These are phyloP conservation scores for Pseudogymnoascus sp. DNA, from an alignment of 2,329 filamentous ascomycete species.

Conservation along the genomic window DNA sequence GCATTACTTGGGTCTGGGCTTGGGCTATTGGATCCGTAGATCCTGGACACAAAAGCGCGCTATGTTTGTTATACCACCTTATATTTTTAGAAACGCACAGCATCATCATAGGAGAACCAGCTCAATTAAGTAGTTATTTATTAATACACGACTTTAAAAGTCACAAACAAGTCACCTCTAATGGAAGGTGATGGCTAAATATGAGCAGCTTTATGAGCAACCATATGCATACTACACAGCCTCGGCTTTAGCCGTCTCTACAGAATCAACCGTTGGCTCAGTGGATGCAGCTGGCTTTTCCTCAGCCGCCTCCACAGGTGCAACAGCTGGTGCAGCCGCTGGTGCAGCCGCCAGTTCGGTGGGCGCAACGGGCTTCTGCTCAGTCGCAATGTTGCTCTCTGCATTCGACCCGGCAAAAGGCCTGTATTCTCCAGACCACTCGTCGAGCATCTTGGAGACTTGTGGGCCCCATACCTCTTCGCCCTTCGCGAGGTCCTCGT, in stretches of 20 bases:
- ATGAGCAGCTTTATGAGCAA: neutral
- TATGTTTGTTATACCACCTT: slow-evolving; percentile 1
- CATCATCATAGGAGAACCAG: neutral
- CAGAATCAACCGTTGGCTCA: neutral
- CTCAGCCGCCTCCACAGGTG: neutral
- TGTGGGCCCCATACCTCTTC: slow-evolving; percentile 79
- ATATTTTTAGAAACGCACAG: neutral
- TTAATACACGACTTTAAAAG: neutral
- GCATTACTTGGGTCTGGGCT: neutral
- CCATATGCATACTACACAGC: neutral
- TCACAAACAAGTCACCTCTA: neutral
- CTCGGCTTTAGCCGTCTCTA: neutral
- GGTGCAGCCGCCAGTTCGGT: neutral
- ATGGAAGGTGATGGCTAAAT: neutral
- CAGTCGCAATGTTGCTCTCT: neutral
- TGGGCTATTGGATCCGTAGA: neutral
- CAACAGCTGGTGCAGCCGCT: neutral
- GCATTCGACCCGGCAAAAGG: slow-evolving; percentile 13
- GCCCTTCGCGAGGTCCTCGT: slow-evolving; percentile 66
- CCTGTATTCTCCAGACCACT: slow-evolving; percentile 24
- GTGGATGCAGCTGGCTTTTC: neutral
- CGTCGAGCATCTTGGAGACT: slow-evolving; percentile 51
- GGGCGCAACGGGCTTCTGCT: neutral
- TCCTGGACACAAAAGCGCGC: neutral
- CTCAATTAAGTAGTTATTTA: slow-evolving; percentile 5